Base-by-base conservation (phyloP, 169 alveolate genomes). In the Cryptosporidium parvum region DNA sequence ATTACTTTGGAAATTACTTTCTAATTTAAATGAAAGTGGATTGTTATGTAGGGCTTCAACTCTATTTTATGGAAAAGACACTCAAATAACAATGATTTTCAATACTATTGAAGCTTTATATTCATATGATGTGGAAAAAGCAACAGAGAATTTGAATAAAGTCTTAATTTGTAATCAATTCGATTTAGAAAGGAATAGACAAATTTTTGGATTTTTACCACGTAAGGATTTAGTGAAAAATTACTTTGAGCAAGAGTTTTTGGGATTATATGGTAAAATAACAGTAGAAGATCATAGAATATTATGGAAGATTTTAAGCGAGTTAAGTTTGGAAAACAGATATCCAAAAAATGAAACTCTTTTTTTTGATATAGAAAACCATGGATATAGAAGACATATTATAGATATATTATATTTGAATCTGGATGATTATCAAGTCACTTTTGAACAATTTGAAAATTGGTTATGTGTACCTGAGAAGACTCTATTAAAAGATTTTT, bases 231-330 rank as follows among this genome's bases (percentile, higher is more conserved):
- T 80, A 35, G 35, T 65, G 3, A 37, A 35, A 0, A 1, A 21
- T n/a, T 80, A 80, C 67, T 80, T 61, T 65, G 89, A 80, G 14
- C 45, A 80, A 3, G 69, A 80, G 14, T 80, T 80, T 44, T n/a
- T 62, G 67, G 7, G 21, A 23, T 21, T 65, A n/a, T 62, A 62
- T 33, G 26, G 44, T 18, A 39, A 62, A 42, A 62, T 80, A 8
- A 44, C 89, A n/a, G 39, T 80, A 14, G 65, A 62, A 26, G 65
- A 80, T 26, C 89, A 80, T 33, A 44, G 39, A 26, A 8, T 44
- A 33, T 21, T 80, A 10, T 80, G 89, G 89, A 80, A 26, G 37
- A 45, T 29, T 62, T 23, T 80, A 0, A 14, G 26, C 3, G 62
- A 80, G 14, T 0, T 65, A 37, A 37, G 39, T 42, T 29, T 37